A percentile compares a stretch with the other conserved stretches of the same genome.
Conservation (phyloP, 306 rosid species). For the Cicer bijugum region DNA sequence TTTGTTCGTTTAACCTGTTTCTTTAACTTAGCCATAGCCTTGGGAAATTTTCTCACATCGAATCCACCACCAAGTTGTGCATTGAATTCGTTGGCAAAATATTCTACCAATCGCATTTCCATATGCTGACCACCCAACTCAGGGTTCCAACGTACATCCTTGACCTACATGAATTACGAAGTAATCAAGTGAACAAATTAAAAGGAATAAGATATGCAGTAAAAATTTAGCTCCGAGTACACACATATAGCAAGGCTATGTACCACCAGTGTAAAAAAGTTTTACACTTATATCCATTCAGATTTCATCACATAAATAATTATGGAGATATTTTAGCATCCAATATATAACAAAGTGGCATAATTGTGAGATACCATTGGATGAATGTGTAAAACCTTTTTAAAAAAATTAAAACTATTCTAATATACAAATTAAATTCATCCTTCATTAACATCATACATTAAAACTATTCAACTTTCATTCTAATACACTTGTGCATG, state of each 20-base stretch:
- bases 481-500: slow-evolving; percentile 11
- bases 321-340: too few species aligned
- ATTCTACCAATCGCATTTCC: slow-evolving; percentile 87
- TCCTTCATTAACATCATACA: slow-evolving; percentile 11
- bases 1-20: slow-evolving; percentile 96
- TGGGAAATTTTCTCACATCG: slow-evolving; percentile 84
- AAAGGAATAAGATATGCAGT: slow-evolving; percentile 22
- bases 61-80: slow-evolving; percentile 81
- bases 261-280: too few species aligned
- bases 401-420: too few species aligned
- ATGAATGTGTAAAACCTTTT: too few species aligned
- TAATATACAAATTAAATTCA: too few species aligned
- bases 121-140: slow-evolving; percentile 90
- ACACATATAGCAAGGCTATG: background rate
- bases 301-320: too few species aligned
- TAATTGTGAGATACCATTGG: too few species aligned
- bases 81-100: slow-evolving; percentile 90
- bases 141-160: slow-evolving; percentile 95
- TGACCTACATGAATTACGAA: slow-evolving; percentile 62
- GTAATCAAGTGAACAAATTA: slow-evolving; percentile 14
- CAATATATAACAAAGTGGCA: too few species aligned
- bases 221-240: background rate
- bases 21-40: slow-evolving; percentile 98
- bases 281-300: too few species aligned
- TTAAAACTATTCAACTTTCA: slow-evolving; percentile 8